Evolutionary conservation across 805 yeast genomes (phyloP).

Genomic region (Ogataea zsoltii): DNA sequence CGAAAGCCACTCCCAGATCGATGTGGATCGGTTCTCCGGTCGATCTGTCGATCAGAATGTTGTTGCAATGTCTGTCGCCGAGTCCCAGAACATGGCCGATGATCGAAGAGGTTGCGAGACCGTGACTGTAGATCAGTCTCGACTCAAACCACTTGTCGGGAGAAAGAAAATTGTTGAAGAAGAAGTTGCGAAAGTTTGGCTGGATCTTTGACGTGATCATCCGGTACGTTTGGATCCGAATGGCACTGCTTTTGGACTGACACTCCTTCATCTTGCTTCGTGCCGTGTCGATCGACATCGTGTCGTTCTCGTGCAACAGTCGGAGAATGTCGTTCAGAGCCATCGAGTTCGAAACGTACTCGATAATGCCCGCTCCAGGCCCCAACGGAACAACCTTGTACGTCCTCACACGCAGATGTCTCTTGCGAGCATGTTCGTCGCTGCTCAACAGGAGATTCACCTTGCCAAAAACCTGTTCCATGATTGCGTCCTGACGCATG

Average conservation of each 20-base stretch:
- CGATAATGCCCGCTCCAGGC: slow-evolving; percentile 83
- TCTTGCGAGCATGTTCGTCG: slow-evolving; percentile 55
- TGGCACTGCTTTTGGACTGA: slow-evolving; percentile 46
- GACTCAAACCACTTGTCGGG: slow-evolving; percentile 76
- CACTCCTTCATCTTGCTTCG: slow-evolving; percentile 60
- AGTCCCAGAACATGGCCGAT: slow-evolving; percentile 87
- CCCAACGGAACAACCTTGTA: slow-evolving; percentile 91
- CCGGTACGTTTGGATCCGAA: slow-evolving; percentile 46
- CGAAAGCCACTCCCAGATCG: slow-evolving; percentile 95
- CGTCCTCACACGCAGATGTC: slow-evolving; percentile 70
- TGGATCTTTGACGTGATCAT: slow-evolving; percentile 49
- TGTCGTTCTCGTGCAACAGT: slow-evolving; percentile 61
- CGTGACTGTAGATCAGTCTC: slow-evolving; percentile 65
- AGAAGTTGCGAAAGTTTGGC: slow-evolving; percentile 74
- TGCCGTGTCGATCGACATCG: slow-evolving; percentile 54
- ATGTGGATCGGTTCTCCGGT: slow-evolving; percentile 95
- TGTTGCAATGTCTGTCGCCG: slow-evolving; percentile 95
- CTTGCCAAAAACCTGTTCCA: slow-evolving; percentile 94
- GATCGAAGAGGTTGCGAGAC: slow-evolving; percentile 82
- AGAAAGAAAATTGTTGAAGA: slow-evolving; percentile 61
- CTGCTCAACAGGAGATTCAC: slow-evolving; percentile 66
- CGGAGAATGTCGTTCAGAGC: slow-evolving; percentile 69
- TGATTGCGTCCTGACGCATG: slow-evolving; percentile 90
- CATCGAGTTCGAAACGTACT: slow-evolving; percentile 77
- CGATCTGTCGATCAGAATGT: slow-evolving; percentile 74